Conservation (phyloP, 2,329 filamentous ascomycete species). For the Tolypocladium tropicale region DNA sequence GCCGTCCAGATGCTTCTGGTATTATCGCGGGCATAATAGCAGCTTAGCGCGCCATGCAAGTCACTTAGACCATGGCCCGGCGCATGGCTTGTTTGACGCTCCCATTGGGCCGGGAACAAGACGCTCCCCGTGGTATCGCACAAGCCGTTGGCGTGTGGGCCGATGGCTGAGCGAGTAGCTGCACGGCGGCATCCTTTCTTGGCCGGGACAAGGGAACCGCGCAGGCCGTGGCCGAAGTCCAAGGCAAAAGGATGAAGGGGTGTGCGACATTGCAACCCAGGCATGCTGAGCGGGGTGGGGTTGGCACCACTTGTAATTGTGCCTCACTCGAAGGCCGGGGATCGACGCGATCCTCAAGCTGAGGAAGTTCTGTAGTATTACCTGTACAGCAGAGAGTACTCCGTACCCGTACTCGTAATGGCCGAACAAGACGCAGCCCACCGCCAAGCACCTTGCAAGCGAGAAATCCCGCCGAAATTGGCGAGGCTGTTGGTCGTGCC, state of each 20-base stretch:
- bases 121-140: neutral
- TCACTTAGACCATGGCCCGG: neutral
- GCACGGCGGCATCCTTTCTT: neutral
- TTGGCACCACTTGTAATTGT: neutral
- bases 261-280: neutral
- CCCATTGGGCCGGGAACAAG: neutral
- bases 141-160: neutral
- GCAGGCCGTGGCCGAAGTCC: neutral
- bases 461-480: neutral
- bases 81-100: too few species aligned
- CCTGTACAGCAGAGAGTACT: too few species aligned
- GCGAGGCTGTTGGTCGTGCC: neutral
- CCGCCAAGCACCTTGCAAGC: neutral
- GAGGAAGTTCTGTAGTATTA: neutral
- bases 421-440: neutral
- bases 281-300: neutral
- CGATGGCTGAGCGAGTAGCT: neutral
- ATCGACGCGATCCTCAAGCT: neutral
- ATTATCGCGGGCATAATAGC: neutral
- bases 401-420: neutral
- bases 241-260: neutral
- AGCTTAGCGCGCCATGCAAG: neutral
- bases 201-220: conserved; percentile 1
- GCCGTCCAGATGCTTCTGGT: neutral
- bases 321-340: neutral